A percentile compares a stretch with the other conserved stretches of the same genome.
Conservation (phyloP, 2,329 filamentous ascomycete species). For the Scleromitrula shiraiana region DNA sequence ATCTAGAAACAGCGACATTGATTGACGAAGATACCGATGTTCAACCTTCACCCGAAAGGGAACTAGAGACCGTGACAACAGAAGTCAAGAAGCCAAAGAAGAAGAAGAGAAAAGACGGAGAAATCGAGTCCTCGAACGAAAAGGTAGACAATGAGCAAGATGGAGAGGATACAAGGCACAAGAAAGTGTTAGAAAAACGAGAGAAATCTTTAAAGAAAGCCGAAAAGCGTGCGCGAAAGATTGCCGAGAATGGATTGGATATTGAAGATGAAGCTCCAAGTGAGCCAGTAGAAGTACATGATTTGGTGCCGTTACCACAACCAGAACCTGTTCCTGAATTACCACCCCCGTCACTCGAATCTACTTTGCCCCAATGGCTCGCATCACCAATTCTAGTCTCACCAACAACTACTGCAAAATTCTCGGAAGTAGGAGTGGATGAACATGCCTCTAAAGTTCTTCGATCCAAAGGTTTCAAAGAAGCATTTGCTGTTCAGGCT, state of each 20-base stretch:
- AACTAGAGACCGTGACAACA: background rate
- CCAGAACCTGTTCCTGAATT: conserved; percentile 54
- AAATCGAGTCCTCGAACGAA: background rate
- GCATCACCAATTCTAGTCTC: conserved; percentile 64
- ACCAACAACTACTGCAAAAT: conserved; percentile 50
- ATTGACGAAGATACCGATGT: background rate
- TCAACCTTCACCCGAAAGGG: background rate
- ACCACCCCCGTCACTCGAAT: conserved; percentile 57
- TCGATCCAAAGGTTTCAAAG: conserved; percentile 56
- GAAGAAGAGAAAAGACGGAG: conserved; percentile 1
- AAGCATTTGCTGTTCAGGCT: conserved; percentile 74
- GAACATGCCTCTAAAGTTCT: conserved; percentile 54
- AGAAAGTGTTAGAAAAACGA: conserved; percentile 46
- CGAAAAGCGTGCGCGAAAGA: conserved; percentile 33
- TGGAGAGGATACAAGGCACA: conserved; percentile 25
- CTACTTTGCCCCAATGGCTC: conserved; percentile 75
- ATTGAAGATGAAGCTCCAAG: conserved; percentile 19
- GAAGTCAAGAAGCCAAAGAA: conserved; percentile 3
- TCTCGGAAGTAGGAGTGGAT: conserved; percentile 56
- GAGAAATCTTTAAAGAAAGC: conserved; percentile 46
- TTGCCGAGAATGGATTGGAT: conserved; percentile 25
- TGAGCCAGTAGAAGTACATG: conserved; percentile 47
- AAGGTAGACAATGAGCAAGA: background rate
- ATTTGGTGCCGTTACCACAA: conserved; percentile 75
- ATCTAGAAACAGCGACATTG: background rate